Conservation (phyloP, 768 basidiomycete genomes). For the Hygrocybe punicea region DNA sequence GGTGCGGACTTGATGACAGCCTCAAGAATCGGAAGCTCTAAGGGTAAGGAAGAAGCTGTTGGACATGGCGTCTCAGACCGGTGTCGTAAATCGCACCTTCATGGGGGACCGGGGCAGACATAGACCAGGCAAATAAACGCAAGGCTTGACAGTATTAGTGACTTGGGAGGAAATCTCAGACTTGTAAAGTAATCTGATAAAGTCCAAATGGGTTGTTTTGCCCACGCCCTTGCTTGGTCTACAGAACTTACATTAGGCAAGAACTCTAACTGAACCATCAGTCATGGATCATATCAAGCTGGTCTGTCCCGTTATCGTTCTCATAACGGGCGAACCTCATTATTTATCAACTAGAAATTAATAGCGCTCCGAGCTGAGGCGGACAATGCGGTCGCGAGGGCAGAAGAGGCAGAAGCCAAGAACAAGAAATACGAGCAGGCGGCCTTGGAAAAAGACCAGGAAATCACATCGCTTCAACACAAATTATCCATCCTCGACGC, state of each 20-base stretch:
- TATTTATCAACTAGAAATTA: slow-evolving; percentile 56
- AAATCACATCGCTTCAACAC: slow-evolving; percentile 74
- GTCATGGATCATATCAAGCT: slow-evolving; percentile 51
- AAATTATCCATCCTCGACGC: slow-evolving; percentile 61
- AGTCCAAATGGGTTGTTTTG: background rate
- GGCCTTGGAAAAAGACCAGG: slow-evolving; percentile 80
- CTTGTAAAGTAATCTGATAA: too few relatives aligned
- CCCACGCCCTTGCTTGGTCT: too few relatives aligned
- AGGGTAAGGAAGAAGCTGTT: slow-evolving; percentile 22
- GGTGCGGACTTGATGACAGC: slow-evolving; percentile 75
- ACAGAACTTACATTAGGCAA: too few relatives aligned
- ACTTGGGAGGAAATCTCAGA: too few relatives aligned
- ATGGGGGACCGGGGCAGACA: slow-evolving; percentile 73
- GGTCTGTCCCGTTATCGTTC: slow-evolving; percentile 24
- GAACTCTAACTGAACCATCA: slow-evolving; percentile 5
- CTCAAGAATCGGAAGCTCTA: slow-evolving; percentile 93
- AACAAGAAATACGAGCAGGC: slow-evolving; percentile 73
- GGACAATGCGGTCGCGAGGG: slow-evolving; percentile 74
- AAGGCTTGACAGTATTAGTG: too few relatives aligned
- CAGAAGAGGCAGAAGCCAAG: slow-evolving; percentile 83
- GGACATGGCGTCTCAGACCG: slow-evolving; percentile 13
- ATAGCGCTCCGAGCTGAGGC: slow-evolving; percentile 76
- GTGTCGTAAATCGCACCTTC: slow-evolving; percentile 52
- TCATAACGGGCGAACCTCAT: background rate
- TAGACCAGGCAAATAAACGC: slow-evolving; percentile 27